Conservation (phyloP, 106 monocot species). For the Triglochin maritima region DNA sequence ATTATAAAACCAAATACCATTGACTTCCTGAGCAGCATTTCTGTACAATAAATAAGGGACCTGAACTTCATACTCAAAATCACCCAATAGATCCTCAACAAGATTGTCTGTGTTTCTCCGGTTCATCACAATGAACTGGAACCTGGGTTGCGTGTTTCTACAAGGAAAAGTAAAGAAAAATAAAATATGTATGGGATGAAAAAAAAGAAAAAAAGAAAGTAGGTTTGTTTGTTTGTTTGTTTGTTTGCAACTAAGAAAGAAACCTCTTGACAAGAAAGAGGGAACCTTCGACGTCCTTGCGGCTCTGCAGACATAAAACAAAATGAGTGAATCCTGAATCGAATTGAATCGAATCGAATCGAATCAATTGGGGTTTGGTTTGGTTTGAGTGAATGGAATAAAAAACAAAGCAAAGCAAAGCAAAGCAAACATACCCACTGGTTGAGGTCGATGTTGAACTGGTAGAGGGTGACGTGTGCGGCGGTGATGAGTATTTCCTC, state of each 20-base stretch:
- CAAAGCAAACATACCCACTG: constrained; percentile 48
- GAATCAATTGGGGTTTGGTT: background rate
- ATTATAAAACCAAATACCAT: constrained; percentile 97
- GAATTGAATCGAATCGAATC: background rate
- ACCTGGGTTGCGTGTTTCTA: constrained; percentile 85
- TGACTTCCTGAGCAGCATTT: constrained; percentile 83
- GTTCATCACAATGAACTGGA: constrained; percentile 96
- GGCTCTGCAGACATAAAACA: constrained; percentile 37
- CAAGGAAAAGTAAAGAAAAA: background rate
- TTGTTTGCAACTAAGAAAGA: background rate
- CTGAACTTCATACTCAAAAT: constrained; percentile 92
- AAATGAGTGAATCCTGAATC: background rate
- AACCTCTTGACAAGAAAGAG: constrained; percentile 92
- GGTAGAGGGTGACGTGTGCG: constrained; percentile 79
- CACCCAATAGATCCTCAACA: constrained; percentile 79
- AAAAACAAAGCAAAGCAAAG: background rate
- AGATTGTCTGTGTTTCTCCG: constrained; percentile 89
- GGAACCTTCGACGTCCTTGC: constrained; percentile 89
- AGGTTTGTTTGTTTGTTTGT: background rate
- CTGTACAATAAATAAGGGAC: constrained; percentile 74
- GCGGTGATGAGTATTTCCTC: constrained; percentile 89
- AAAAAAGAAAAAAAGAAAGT: background rate
- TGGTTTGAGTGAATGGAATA: background rate
- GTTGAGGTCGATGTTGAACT: constrained; percentile 81
- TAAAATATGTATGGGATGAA: background rate